Evolutionary conservation across 108 stramenopile species (phyloP).

Genomic region (Cyclotella cryptica): DNA sequence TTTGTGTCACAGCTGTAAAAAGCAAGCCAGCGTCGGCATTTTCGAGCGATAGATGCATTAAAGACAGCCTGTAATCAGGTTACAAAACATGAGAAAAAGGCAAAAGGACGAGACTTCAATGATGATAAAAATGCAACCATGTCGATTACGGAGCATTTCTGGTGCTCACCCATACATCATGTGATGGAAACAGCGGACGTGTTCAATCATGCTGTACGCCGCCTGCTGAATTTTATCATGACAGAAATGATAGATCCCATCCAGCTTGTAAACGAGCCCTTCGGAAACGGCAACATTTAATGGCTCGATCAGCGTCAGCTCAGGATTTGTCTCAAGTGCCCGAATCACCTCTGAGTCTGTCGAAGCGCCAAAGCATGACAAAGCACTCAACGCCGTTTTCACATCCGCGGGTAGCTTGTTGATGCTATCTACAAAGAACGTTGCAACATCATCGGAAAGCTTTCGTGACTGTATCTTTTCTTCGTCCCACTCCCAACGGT

Average conservation of each 20-base stretch:
- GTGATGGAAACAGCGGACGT: slow-evolving; percentile 13
- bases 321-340: slow-evolving; percentile 7
- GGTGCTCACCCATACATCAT: slow-evolving; percentile 22
- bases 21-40: not conserved
- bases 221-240: slow-evolving; percentile 37
- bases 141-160: no score
- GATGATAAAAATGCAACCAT: not conserved
- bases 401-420: slow-evolving; percentile 19
- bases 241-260: slow-evolving; percentile 29
- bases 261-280: slow-evolving; percentile 15
- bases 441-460: slow-evolving; percentile 13
- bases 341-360: slow-evolving; percentile 2
- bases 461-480: slow-evolving; percentile 4
- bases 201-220: slow-evolving; percentile 32
- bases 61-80: not conserved
- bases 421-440: slow-evolving; percentile 16
- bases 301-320: not conserved
- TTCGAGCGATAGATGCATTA: not conserved
- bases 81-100: not conserved
- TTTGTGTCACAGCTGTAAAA: slow-evolving; percentile 4
- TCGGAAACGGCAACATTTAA: slow-evolving; percentile 17
- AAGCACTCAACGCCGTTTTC: slow-evolving; percentile 1
- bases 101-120: not conserved
- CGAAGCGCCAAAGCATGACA: slow-evolving; percentile 28
- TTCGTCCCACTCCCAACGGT: slow-evolving; percentile 23